Percentiles rank a stretch among this genome's conserved stretches.
Evolutionary conservation across 2,329 filamentous ascomycete species (phyloP).

Genomic region (Cytospora schulzeri): DNA sequence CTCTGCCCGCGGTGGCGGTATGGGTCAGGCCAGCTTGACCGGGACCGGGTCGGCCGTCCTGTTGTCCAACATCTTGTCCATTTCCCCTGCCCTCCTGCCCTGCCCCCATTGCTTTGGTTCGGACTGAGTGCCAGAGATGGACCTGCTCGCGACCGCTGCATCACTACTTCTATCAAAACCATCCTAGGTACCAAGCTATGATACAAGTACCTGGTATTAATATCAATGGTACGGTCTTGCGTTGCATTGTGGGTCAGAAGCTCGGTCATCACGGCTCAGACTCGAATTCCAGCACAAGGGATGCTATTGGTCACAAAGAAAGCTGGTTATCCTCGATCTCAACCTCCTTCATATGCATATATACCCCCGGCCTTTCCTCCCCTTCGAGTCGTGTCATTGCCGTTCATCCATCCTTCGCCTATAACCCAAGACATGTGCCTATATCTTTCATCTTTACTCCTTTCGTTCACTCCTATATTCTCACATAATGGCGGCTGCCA

Average conservation of each 20-base stretch:
- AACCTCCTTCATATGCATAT: conserved; percentile 17
- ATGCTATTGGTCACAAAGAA: conserved; percentile 4
- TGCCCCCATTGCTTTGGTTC: conserved; percentile 10
- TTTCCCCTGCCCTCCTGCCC: not conserved
- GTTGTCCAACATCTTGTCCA: conserved; percentile 7
- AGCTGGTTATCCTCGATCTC: not conserved
- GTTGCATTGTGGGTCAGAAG: not conserved
- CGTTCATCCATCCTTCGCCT: not conserved
- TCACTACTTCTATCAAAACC: conserved; percentile 1
- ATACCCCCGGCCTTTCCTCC: conserved; percentile 1
- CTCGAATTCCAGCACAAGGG: conserved; percentile 20
- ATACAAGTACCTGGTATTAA: conserved; percentile 20
- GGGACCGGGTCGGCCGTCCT: conserved; percentile 17
- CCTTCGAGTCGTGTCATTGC: not conserved
- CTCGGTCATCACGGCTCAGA: conserved; percentile 12
- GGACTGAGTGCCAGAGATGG: conserved; percentile 13
- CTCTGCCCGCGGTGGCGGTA: conserved; percentile 4
- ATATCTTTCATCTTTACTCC: not conserved
- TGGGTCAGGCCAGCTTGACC: conserved; percentile 13
- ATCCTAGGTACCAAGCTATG: conserved; percentile 9
- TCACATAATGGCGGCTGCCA: conserved; percentile 17
- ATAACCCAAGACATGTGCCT: not conserved
- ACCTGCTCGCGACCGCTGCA: conserved; percentile 16
- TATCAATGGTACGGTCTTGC: conserved; percentile 10
- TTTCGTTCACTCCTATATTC: not conserved